Percentiles rank a stretch among this genome's conserved stretches.
Conservation (phyloP, 768 basidiomycete species). For the Macrolepiota fuliginosa region DNA sequence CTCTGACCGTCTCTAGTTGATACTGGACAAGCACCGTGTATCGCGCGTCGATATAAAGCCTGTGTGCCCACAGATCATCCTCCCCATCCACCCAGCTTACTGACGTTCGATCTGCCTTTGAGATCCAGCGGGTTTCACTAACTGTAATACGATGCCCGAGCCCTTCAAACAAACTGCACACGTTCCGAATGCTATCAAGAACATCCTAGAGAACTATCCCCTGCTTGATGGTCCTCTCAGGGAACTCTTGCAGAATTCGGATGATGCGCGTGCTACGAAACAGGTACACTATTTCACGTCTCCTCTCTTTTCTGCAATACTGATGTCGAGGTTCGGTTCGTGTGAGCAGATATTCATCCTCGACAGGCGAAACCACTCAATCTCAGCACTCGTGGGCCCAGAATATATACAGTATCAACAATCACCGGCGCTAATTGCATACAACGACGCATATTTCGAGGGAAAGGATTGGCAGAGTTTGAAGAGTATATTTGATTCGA, state of each 20-base stretch:
- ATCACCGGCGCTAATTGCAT: conserved; percentile 43
- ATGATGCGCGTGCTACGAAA: conserved; percentile 41
- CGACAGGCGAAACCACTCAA: conserved; percentile 31
- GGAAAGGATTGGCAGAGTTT: conserved; percentile 42
- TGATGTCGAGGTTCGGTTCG: not conserved
- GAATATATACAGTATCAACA: conserved; percentile 25
- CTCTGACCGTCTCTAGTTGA: not conserved
- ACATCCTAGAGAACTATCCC: conserved; percentile 39
- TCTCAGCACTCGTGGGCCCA: conserved; percentile 20
- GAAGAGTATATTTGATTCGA: conserved; percentile 39
- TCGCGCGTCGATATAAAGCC: too few species aligned
- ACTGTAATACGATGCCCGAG: conserved; percentile 1
- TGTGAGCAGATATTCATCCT: conserved; percentile 36
- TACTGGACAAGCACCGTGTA: too few species aligned
- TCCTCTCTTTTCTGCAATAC: not conserved
- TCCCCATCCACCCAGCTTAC: not conserved
- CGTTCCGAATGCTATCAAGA: not conserved
- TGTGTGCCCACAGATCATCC: too few species aligned
- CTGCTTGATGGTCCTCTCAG: conserved; percentile 40
- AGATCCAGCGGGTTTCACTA: not conserved
- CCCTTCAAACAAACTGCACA: not conserved
- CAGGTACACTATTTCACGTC: conserved; percentile 28
- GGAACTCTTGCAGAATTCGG: conserved; percentile 46
- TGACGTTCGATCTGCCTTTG: not conserved
- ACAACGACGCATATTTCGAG: conserved; percentile 39